These are phyloP conservation scores for Amborella trichopoda DNA, from an alignment of 164 flowering plant genomes.

Conservation along the genomic window DNA sequence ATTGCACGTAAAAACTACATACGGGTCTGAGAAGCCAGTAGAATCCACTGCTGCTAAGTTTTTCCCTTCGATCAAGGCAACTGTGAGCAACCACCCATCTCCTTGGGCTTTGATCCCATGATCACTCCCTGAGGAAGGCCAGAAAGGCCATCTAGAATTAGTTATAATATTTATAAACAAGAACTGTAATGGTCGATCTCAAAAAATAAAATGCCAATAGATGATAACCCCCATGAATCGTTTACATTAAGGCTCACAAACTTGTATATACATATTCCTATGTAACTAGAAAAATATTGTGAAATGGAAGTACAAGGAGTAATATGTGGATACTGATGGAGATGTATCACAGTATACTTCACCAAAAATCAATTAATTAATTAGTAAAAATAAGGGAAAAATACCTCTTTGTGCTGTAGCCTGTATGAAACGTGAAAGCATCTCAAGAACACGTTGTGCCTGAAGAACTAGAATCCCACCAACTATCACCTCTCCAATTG, in stretches of 20 bases:
- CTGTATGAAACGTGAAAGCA: constrained; percentile 76
- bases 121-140: constrained; percentile 46
- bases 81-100: constrained; percentile 92
- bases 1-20: constrained; percentile 86
- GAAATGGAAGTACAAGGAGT: no score
- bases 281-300: no score
- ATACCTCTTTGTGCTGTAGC: constrained; percentile 79
- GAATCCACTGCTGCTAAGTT: constrained; percentile 82
- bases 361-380: no score
- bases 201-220: no score
- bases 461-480: constrained; percentile 74
- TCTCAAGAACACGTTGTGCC: constrained; percentile 49
- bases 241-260: no score
- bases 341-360: no score
- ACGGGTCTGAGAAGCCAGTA: constrained; percentile 83
- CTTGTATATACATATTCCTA: no score
- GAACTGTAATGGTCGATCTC: no score
- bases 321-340: no score
- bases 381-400: no score
- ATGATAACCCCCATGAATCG: no score
- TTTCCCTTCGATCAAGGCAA: constrained; percentile 83
- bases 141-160: neutral
- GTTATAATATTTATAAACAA: no score
- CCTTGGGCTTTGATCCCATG: constrained; percentile 98
- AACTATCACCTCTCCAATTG: constrained; percentile 80